Evolutionary conservation across 805 yeast species (phyloP).

Genomic region (Phaffomyces thermotolerans): DNA sequence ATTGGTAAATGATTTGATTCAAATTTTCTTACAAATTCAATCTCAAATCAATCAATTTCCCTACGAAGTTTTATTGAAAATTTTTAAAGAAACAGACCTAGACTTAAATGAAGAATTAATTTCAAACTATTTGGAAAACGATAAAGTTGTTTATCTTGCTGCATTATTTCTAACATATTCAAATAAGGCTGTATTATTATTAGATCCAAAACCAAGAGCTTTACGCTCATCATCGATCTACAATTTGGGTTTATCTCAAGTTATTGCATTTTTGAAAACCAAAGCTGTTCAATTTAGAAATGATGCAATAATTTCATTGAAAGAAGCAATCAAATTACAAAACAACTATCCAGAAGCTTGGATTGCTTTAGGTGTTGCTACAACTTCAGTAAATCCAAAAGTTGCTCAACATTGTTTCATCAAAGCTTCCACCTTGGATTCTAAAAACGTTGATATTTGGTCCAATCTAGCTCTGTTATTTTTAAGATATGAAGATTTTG

Average conservation of each 20-base stretch:
- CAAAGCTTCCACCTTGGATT: constrained; percentile 65
- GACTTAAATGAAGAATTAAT: constrained; percentile 26
- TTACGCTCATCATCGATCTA: constrained; percentile 50
- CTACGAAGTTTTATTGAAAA: constrained; percentile 25
- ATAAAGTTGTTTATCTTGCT: constrained; percentile 29
- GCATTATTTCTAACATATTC: constrained; percentile 37
- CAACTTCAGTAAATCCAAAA: constrained; percentile 53
- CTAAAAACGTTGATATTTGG: constrained; percentile 68
- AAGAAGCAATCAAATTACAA: constrained; percentile 66
- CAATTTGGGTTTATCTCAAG: constrained; percentile 65
- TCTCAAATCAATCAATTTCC: constrained; percentile 48
- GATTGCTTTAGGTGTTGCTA: constrained; percentile 77
- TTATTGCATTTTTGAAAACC: constrained; percentile 36
- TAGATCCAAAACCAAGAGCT: constrained; percentile 34
- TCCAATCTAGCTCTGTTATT: constrained; percentile 74
- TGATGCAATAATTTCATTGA: constrained; percentile 49
- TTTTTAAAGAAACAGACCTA: constrained; percentile 15
- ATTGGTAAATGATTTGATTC: constrained; percentile 48
- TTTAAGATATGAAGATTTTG: constrained; percentile 57
- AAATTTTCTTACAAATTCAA: constrained; percentile 47
- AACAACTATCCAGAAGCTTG: constrained; percentile 65
- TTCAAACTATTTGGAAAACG: constrained; percentile 17
- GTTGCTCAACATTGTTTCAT: constrained; percentile 92
- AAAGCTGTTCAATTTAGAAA: constrained; percentile 31
- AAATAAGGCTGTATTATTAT: constrained; percentile 39